These are phyloP conservation scores for Stereum hirsutum DNA, from an alignment of 1,284 basidiomycete genomes.

Conservation along the genomic window DNA sequence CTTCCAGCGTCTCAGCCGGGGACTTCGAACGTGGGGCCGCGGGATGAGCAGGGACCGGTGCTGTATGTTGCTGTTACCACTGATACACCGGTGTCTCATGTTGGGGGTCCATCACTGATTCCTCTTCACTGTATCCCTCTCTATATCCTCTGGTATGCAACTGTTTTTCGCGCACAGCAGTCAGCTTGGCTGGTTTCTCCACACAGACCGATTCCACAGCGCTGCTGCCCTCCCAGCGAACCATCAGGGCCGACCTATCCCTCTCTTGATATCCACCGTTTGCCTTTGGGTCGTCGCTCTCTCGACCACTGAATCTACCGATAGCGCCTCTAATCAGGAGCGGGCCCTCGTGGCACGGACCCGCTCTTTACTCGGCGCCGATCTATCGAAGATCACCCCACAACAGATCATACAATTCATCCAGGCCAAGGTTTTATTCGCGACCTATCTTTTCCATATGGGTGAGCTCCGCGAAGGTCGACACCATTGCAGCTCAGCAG, in stretches of 20 bases:
- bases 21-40: too few species aligned
- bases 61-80: too few species aligned
- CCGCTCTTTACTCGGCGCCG: constrained; percentile 25
- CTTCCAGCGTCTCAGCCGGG: too few species aligned
- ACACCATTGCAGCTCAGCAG: constrained; percentile 31
- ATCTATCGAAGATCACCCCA: constrained; percentile 25
- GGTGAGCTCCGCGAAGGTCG: constrained; percentile 33
- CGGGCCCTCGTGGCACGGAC: constrained; percentile 33
- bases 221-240: constrained; percentile 18
- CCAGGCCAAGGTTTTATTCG: constrained; percentile 47
- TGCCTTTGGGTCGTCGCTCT: constrained; percentile 41
- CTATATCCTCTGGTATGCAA: constrained; percentile 12
- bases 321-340: constrained; percentile 18
- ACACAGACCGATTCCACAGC: constrained; percentile 19
- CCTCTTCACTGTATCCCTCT: too few species aligned
- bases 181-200: constrained; percentile 24
- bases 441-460: constrained; percentile 39
- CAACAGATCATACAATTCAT: constrained; percentile 41
- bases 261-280: constrained; percentile 35
- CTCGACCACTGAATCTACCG: constrained; percentile 14
- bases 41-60: too few species aligned
- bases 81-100: too few species aligned
- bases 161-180: constrained; percentile 15
- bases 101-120: too few species aligned
- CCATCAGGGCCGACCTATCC: constrained; percentile 33